phyloP scores from a whole-genome alignment of 371 early-diverging fungal genomes.

The Syncephalastrum contaminatum region DNA sequence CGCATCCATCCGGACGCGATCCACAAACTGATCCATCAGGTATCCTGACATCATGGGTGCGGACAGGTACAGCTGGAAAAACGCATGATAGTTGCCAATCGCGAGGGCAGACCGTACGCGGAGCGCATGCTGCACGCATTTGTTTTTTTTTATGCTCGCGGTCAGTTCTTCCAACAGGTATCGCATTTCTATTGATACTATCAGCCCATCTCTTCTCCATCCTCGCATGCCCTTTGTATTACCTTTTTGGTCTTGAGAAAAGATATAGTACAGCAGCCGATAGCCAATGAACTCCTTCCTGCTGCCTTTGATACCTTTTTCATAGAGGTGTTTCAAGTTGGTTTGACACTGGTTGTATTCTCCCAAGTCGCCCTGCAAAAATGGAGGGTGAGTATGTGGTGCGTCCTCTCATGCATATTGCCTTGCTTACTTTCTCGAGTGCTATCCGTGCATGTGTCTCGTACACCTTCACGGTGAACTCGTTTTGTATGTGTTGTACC shows the following conservation, averaged over 20 bases:
- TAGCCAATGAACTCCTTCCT: conserved; percentile 90
- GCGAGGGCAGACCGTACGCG: conserved; percentile 56
- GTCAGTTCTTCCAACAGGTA: neutral
- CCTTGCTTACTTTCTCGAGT: conserved; percentile 70
- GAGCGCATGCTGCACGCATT: conserved; percentile 13
- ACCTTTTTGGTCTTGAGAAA: conserved; percentile 85
- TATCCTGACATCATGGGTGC: conserved; percentile 87
- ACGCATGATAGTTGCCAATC: conserved; percentile 75
- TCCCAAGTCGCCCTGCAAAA: conserved; percentile 80
- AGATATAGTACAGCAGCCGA: conserved; percentile 85
- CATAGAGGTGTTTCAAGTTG: conserved; percentile 84
- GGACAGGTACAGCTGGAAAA: conserved; percentile 74
- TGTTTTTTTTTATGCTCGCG: conserved; percentile 10
- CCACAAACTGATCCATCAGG: conserved; percentile 88
- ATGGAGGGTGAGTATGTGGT: conserved; percentile 1
- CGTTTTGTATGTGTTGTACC: conserved; percentile 89
- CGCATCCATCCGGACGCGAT: conserved; percentile 79
- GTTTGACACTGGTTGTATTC: conserved; percentile 97
- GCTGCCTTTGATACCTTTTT: conserved; percentile 62
- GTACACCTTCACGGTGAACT: conserved; percentile 92
- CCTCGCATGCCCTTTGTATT: conserved; percentile 10
- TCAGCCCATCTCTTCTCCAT: neutral
- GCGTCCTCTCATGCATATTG: no score
- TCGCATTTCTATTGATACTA: no score
- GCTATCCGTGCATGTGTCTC: conserved; percentile 94